Conservation (phyloP, 176 grass and related monocot genomes). For the Hsuehochloa calcarea region DNA sequence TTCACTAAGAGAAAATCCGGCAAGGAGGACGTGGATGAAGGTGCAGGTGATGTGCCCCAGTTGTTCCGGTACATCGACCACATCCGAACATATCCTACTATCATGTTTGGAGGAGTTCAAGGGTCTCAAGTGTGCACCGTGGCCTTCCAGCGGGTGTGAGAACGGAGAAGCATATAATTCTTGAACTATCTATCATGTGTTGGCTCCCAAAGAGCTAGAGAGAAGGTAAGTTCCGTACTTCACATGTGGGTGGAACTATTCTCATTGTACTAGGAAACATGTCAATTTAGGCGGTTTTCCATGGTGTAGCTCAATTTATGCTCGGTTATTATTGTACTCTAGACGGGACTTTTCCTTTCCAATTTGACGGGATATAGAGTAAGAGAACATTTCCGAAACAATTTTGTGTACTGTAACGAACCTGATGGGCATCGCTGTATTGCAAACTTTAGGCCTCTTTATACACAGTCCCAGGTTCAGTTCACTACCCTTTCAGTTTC, state of each 20-base stretch:
- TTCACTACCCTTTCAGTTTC: not conserved
- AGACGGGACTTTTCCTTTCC: not conserved
- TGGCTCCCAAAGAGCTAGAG: not conserved
- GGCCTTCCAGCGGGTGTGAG: conserved; percentile 56
- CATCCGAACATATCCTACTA: conserved; percentile 75
- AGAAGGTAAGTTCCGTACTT: not conserved
- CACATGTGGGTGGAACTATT: not conserved
- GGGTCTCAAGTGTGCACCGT: conserved; percentile 87
- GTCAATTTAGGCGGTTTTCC: not conserved
- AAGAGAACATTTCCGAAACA: not conserved
- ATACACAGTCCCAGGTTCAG: not conserved
- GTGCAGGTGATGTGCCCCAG: not conserved
- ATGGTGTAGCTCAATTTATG: conserved; percentile 6
- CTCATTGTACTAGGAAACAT: not conserved
- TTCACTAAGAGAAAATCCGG: conserved; percentile 50
- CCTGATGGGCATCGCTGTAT: not conserved
- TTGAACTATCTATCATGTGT: not conserved
- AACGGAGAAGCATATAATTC: not conserved
- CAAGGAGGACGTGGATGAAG: conserved; percentile 29
- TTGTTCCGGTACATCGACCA: conserved; percentile 81
- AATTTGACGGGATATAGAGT: not conserved
- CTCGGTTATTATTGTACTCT: conserved; percentile 6
- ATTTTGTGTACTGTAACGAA: conserved; percentile 13
- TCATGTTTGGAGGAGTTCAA: conserved; percentile 80
- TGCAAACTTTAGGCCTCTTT: not conserved